phyloP scores from a whole-genome alignment of 768 basidiomycete species.

The Agrocybe pediades region DNA sequence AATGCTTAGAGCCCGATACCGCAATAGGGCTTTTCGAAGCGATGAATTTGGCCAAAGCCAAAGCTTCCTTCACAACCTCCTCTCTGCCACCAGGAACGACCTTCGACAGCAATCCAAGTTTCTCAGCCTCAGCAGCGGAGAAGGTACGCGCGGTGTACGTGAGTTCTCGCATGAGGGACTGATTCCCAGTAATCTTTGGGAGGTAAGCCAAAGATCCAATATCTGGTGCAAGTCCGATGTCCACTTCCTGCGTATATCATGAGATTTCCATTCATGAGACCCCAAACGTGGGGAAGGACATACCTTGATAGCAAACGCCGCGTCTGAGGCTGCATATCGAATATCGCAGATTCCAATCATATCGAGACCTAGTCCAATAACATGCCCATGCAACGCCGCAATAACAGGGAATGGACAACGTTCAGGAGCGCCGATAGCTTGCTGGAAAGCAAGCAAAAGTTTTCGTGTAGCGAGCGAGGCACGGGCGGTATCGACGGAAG shows the following conservation, averaged over 20 bases:
- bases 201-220: conserved; percentile 84
- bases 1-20: conserved; percentile 71
- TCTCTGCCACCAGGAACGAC: conserved; percentile 66
- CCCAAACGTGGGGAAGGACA: conserved; percentile 47
- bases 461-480: conserved; percentile 49
- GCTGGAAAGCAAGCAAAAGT: conserved; percentile 63
- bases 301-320: conserved; percentile 75
- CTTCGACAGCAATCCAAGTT: conserved; percentile 73
- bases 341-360: conserved; percentile 77
- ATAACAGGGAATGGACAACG: conserved; percentile 80
- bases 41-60: conserved; percentile 66
- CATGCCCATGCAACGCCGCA: conserved; percentile 74
- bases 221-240: conserved; percentile 86
- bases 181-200: conserved; percentile 76
- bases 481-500: conserved; percentile 50
- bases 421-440: conserved; percentile 67
- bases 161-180: conserved; percentile 71
- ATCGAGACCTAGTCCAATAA: conserved; percentile 80
- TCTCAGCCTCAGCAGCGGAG: conserved; percentile 62
- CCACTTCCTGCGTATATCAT: conserved; percentile 64
- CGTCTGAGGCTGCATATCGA: conserved; percentile 65
- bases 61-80: conserved; percentile 66
- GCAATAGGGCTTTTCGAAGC: conserved; percentile 82
- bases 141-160: conserved; percentile 79
- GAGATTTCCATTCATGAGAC: neutral